Conservation (phyloP, 148 eudicot species). For the Tetragonia tetragonoides region DNA sequence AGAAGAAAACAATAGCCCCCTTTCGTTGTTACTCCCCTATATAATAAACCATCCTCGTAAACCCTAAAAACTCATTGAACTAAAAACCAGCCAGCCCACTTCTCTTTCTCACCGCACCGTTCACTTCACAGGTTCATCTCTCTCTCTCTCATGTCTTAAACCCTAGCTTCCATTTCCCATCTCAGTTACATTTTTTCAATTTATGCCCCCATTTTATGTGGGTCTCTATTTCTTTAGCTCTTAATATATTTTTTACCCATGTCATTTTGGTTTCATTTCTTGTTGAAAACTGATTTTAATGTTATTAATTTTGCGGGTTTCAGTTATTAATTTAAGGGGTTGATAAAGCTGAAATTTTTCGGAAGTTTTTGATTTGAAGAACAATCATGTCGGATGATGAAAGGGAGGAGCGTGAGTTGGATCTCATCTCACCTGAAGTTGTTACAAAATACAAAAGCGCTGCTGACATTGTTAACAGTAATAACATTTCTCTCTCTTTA, state of each 20-base stretch:
- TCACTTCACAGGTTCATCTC: not conserved
- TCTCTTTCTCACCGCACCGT: not conserved
- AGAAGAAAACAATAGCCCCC: not conserved
- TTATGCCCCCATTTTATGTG: not conserved
- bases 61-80: conserved; percentile 14
- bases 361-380: not conserved
- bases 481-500: not conserved
- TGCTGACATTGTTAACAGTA: conserved; percentile 89
- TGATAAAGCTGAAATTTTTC: not conserved
- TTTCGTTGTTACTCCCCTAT: not conserved
- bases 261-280: not conserved
- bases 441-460: conserved; percentile 94
- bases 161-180: conserved; percentile 4
- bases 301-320: not conserved
- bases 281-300: not conserved
- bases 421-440: conserved; percentile 84
- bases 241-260: not conserved
- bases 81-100: not conserved
- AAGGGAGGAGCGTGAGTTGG: conserved; percentile 90
- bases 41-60: conserved; percentile 8
- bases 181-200: not conserved
- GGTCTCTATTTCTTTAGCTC: not conserved
- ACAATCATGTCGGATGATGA: conserved; percentile 87
- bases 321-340: not conserved
- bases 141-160: conserved; percentile 1